Base-by-base conservation (phyloP, 2,329 filamentous ascomycete species). In the Mariannaea elegans region DNA sequence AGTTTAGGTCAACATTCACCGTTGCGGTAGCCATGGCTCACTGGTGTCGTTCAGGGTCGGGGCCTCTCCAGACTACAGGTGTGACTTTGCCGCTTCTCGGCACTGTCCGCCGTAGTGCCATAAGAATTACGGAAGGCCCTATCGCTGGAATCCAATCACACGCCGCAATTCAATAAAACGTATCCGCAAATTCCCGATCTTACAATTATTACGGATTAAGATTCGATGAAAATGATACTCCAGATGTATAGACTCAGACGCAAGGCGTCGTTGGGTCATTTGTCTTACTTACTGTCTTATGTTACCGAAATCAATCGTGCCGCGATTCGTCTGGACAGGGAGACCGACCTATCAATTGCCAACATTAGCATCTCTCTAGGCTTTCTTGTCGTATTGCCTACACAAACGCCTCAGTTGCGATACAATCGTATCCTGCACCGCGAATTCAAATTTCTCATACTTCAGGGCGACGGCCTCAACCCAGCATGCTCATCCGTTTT, bases 111-210 rank as follows among this genome's bases (percentile, higher is more conserved):
- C 24, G 24, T 6, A 27, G 24, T 27, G 24, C 24, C 24, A 9
- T 27, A 27, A 27, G 24, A 27, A 27, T 6, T 6, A 27, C 5
- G 5, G 24, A 9, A 27, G 24, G 24, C n/a, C 34, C 49, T 38
- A 34, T 39, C 49, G 19, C 38, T n/a, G 19, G 23, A 53, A 53
- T 45, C 50, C 50, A 53, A 53, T 53, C 50, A 53, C 3, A 27
- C 50, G 29, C 13, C 31, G 7, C 41, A 27, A 27, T 6, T 27
- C 24, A 27, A 27, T 27, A 27, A 14, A 44, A 12, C 29, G 24
- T 32, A 46, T 31, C 50, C 50, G 50, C 50, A 39, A 46, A 34
- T 31, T 54, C 31, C 50, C 50, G 50, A 54, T 3, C 8, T 23
- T 14, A 41, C 5, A 23, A 14, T 8, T 38, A 8, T n/a, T n/a